These are phyloP conservation scores for Rhodotorula sp. DNA, from an alignment of 1,284 basidiomycete genomes.

Conservation along the genomic window DNA sequence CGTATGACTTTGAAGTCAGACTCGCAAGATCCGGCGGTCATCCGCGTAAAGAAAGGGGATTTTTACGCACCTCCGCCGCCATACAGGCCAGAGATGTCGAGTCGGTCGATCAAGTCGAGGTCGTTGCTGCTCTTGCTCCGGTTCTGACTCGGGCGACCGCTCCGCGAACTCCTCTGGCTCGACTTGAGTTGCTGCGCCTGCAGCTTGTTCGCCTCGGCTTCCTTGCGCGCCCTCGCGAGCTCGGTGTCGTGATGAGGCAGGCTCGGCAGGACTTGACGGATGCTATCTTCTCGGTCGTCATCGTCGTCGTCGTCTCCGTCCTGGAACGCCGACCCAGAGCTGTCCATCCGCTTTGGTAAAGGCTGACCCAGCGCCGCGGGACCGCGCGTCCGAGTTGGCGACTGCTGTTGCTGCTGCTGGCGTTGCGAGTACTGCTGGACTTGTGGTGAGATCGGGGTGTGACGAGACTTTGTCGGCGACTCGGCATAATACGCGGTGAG, in stretches of 20 bases:
- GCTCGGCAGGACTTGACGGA: neutral
- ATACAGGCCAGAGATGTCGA: slow-evolving; percentile 41
- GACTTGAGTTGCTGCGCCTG: neutral
- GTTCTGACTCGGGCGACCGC: slow-evolving; percentile 4
- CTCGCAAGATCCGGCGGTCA: neutral
- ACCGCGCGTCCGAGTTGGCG: neutral
- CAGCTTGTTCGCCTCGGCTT: neutral
- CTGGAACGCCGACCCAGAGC: neutral
- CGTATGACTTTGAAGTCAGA: accelerated
- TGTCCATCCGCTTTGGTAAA: slow-evolving; percentile 10
- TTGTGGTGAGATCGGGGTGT: neutral
- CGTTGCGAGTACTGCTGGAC: neutral
- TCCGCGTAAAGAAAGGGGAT: neutral
- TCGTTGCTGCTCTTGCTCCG: slow-evolving; percentile 29
- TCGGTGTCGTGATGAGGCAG: slow-evolving; percentile 4
- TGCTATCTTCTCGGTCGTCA: neutral
- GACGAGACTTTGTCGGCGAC: slow-evolving; percentile 23
- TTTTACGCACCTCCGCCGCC: slow-evolving; percentile 37
- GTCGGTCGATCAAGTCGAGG: slow-evolving; percentile 40
- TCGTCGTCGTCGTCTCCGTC: neutral
- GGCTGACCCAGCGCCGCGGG: neutral
- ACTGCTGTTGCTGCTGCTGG: neutral
- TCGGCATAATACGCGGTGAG: slow-evolving; percentile 28
- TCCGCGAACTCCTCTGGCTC: slow-evolving; percentile 3
- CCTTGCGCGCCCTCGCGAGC: neutral